Evolutionary conservation across 2,329 filamentous ascomycete species (phyloP).

Genomic region (Scedosporium aurantiacum): DNA sequence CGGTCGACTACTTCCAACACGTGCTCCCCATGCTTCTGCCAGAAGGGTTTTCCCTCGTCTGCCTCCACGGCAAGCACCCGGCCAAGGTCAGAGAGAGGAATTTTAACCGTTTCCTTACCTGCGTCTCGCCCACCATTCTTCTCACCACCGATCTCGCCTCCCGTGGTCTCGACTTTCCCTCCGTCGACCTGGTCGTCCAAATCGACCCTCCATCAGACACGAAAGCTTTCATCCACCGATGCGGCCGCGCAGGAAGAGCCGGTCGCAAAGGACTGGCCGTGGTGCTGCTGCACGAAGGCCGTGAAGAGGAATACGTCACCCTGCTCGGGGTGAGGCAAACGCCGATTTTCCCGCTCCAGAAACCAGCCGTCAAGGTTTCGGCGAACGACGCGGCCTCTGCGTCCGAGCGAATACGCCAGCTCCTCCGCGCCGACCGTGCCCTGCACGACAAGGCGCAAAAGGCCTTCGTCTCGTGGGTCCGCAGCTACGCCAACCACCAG

Average conservation of each 20-base stretch:
- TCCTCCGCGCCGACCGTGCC: constrained; percentile 39
- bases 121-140: constrained; percentile 66
- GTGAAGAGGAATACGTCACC: constrained; percentile 80
- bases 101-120: constrained; percentile 67
- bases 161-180: constrained; percentile 80
- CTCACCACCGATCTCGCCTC: constrained; percentile 90
- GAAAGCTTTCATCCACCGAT: constrained; percentile 68
- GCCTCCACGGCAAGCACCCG: constrained; percentile 85
- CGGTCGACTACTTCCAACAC: constrained; percentile 87
- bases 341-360: constrained; percentile 55
- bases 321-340: constrained; percentile 84
- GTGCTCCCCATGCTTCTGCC: constrained; percentile 66
- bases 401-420: constrained; percentile 49
- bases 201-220: constrained; percentile 66
- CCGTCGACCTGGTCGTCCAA: constrained; percentile 84
- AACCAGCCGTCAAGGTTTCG: constrained; percentile 44
- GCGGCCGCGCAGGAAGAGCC: constrained; percentile 81
- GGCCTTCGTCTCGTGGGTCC: constrained; percentile 87
- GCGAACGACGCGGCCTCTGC: constrained; percentile 48
- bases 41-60: constrained; percentile 56
- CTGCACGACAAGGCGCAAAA: constrained; percentile 81
- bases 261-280: constrained; percentile 77
- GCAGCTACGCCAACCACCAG: constrained; percentile 83
- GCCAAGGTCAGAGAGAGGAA: constrained; percentile 82
- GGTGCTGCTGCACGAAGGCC: constrained; percentile 71